phyloP scores from a whole-genome alignment of 805 yeast species.

The Candida dajiaensis region DNA sequence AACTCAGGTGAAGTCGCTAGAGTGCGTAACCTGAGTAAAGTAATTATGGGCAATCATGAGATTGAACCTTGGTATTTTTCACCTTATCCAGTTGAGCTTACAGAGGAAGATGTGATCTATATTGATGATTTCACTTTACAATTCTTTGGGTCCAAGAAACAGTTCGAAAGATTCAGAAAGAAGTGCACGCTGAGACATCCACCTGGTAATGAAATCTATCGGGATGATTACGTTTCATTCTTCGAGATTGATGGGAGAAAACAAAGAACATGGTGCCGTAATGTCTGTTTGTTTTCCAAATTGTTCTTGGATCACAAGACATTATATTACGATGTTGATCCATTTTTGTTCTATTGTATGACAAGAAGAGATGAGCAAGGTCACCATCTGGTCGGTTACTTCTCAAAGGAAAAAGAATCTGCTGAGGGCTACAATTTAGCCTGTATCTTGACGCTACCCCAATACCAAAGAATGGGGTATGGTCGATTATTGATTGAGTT shows the following conservation, averaged over 20 bases:
- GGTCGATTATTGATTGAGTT: constrained; percentile 91
- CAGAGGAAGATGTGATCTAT: constrained; percentile 85
- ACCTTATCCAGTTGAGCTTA: constrained; percentile 91
- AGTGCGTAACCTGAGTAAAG: constrained; percentile 73
- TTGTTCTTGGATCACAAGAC: constrained; percentile 94
- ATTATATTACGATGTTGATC: constrained; percentile 95
- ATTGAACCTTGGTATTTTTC: constrained; percentile 99
- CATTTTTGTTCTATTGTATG: constrained; percentile 94
- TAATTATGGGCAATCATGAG: constrained; percentile 83
- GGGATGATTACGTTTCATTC: constrained; percentile 89
- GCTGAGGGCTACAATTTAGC: constrained; percentile 96
- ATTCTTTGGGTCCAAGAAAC: constrained; percentile 84
- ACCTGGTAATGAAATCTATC: constrained; percentile 95
- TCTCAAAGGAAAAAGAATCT: constrained; percentile 94
- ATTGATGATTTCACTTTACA: constrained; percentile 88
- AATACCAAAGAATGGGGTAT: constrained; percentile 91
- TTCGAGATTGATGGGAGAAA: constrained; percentile 97
- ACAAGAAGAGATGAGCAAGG: constrained; percentile 84
- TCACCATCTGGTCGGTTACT: constrained; percentile 93
- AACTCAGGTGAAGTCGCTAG: constrained; percentile 79
- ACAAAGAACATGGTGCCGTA: constrained; percentile 97
- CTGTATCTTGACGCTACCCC: constrained; percentile 92
- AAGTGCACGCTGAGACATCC: constrained; percentile 92
- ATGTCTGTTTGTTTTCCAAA: constrained; percentile 84
- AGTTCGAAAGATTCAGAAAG: constrained; percentile 84